Evolutionary conservation across 129 eudicot species (phyloP).

Genomic region (Heracleum sosnowskyi): DNA sequence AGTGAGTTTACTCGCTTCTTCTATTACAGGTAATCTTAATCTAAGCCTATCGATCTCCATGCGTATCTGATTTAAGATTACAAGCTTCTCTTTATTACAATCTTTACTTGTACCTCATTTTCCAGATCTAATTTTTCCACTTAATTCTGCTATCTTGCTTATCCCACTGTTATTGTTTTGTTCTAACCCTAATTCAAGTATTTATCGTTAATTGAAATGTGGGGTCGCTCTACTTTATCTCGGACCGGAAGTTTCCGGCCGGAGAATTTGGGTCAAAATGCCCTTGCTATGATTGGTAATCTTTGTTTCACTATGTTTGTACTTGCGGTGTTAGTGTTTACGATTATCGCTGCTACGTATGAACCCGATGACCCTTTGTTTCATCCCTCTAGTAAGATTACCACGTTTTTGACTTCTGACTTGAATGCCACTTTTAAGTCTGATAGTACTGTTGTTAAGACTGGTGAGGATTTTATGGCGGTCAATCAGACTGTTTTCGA

Average conservation of each 20-base stretch:
- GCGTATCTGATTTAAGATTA: too few relatives aligned
- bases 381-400: conserved; percentile 67
- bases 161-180: not conserved
- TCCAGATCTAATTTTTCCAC: not conserved
- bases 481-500: conserved; percentile 44
- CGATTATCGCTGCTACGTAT: conserved; percentile 78
- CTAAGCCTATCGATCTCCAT: not conserved
- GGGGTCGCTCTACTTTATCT: conserved; percentile 43
- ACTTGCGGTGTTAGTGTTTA: conserved; percentile 63
- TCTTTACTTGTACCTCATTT: not conserved
- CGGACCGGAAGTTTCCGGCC: conserved; percentile 65
- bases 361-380: conserved; percentile 83
- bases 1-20: not conserved
- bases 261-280: conserved; percentile 77
- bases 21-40: not conserved
- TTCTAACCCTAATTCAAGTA: not conserved
- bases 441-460: conserved; percentile 60
- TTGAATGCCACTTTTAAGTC: conserved; percentile 73
- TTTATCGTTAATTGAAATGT: conserved; percentile 26
- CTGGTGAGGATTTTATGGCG: conserved; percentile 82
- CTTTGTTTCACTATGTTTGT: conserved; percentile 69
- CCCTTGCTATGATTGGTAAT: conserved; percentile 62
- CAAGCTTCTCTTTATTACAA: not conserved
- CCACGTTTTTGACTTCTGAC: conserved; percentile 59
- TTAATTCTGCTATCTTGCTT: not conserved